Conservation (phyloP, 163 green algal genomes). For the Chloroidium sp. region DNA sequence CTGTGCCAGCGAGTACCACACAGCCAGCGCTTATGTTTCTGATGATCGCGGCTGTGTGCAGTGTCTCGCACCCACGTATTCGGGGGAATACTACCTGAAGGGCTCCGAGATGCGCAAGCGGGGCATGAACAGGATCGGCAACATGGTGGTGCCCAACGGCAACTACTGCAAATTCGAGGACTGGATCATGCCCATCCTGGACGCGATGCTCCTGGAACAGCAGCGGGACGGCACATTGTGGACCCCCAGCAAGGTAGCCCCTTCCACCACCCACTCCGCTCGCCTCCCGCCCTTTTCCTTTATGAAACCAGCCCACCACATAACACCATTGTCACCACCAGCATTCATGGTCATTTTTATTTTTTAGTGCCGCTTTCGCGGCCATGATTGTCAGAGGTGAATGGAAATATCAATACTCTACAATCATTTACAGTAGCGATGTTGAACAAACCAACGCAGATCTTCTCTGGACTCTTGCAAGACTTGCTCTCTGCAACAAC, state of each 20-base stretch:
- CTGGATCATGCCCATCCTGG: constrained; percentile 96
- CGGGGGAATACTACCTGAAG: constrained; percentile 89
- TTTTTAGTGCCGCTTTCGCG: too few relatives aligned
- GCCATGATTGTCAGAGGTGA: too few relatives aligned
- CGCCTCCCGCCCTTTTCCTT: too few relatives aligned
- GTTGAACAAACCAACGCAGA: too few relatives aligned
- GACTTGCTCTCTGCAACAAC: too few relatives aligned
- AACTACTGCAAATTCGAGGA: constrained; percentile 99
- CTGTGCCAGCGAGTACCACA: background rate
- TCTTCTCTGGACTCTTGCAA: too few relatives aligned
- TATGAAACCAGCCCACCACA: too few relatives aligned
- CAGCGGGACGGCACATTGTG: constrained; percentile 61
- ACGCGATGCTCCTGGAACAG: constrained; percentile 86
- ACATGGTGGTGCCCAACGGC: constrained; percentile 97
- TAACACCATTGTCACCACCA: too few relatives aligned
- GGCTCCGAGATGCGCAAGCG: constrained; percentile 69
- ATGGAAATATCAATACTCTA: too few relatives aligned
- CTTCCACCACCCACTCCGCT: too few relatives aligned
- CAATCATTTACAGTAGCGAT: too few relatives aligned
- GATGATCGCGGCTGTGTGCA: constrained; percentile 15
- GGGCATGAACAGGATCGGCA: constrained; percentile 96
- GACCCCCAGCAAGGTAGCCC: constrained; percentile 78
- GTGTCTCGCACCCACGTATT: constrained; percentile 87
- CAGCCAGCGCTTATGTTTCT: background rate
- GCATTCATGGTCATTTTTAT: too few relatives aligned